Percentiles rank a stretch among this genome's conserved stretches.
phyloP scores from a whole-genome alignment of 1,284 basidiomycete genomes.

The Bondarzewia mesenterica region DNA sequence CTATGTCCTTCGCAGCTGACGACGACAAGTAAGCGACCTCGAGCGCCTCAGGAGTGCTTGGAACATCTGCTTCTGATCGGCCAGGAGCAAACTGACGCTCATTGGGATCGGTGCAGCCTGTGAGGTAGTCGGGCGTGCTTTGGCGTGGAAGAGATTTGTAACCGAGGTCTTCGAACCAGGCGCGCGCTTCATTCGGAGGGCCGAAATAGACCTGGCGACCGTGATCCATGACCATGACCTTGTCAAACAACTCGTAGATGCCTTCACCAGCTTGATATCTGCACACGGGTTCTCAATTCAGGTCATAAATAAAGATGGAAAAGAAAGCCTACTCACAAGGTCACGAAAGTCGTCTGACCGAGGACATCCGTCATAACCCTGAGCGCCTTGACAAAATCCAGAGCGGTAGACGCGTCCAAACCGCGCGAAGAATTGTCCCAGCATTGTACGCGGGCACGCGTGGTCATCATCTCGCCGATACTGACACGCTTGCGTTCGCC shows the following conservation, averaged over 20 bases:
- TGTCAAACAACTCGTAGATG: conserved; percentile 61
- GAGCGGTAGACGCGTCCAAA: conserved; percentile 79
- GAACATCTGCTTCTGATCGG: conserved; percentile 55
- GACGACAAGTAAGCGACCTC: conserved; percentile 62
- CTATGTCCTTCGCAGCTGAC: conserved; percentile 39
- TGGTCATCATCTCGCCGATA: conserved; percentile 82
- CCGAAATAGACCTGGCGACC: conserved; percentile 85
- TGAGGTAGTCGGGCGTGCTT: conserved; percentile 74
- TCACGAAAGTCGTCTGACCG: conserved; percentile 73
- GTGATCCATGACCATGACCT: conserved; percentile 65
- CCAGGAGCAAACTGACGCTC: conserved; percentile 80
- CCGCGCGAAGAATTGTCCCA: conserved; percentile 86
- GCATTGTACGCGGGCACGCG: conserved; percentile 65
- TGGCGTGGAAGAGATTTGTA: conserved; percentile 71
- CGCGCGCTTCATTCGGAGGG: conserved; percentile 59
- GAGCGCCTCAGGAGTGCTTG: conserved; percentile 66
- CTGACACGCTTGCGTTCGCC: conserved; percentile 85
- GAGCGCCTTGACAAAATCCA: conserved; percentile 71
- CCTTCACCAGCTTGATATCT: conserved; percentile 82
- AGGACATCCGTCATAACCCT: conserved; percentile 75
- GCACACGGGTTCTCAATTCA: not conserved
- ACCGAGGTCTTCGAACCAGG: conserved; percentile 75
- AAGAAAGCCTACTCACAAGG: conserved; percentile 47
- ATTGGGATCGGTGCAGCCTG: conserved; percentile 79
- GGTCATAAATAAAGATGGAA: conserved; percentile 6